Base-by-base conservation (phyloP, 352 stramenopile genomes). In the Phytophthora pseudosyringae region DNA sequence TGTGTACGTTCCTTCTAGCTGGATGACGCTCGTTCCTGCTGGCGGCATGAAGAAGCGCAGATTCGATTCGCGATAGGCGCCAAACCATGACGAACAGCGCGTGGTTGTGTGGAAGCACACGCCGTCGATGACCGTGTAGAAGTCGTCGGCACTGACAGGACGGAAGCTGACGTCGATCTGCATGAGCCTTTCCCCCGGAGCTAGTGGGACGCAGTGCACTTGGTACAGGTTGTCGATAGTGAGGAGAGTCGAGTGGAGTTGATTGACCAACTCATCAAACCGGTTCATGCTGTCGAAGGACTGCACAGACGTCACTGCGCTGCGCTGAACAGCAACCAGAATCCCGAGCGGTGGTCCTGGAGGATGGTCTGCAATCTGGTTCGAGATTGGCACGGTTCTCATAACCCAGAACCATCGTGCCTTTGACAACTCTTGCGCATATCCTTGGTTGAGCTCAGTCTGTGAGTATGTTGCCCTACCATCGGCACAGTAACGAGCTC, bases 51-150 rank as follows among this genome's bases (percentile, higher is more conserved):
- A 80, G 49, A 90, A 86, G 52, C 66, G 70, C 18, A 87, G 16
- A 36, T 68, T 67, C 11, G 61, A 62, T 36, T 77, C 63, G n/a
- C 52, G 47, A 32, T 73, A 86, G 0, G 44, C 52, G 8, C 80
- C 82, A 51, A 86, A 78, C 82, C 82, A 91, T 9, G 75, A 75
- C 46, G 78, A 88, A 59, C 82, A 87, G 0, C 68, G 73, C 28
- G 46, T 64, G 0, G 78, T 81, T 1, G 82, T 88, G 64, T 91
- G 80, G 52, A 91, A 78, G 49, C 82, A 91, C 26, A 91, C 25
- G 0, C 82, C 82, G n/a, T 83, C 67, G 32, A 91, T 66, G 15
- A 68, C 28, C 25, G 44, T 45, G 45, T 61, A 45, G 13, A 18
- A 32, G 10, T 66, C 36, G 4, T 50, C 25, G 11, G 16, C 15